Percentiles rank a stretch among this genome's conserved stretches.
Conservation (phyloP, 371 early-diverging fungal species). For the Mortierella sp. region DNA sequence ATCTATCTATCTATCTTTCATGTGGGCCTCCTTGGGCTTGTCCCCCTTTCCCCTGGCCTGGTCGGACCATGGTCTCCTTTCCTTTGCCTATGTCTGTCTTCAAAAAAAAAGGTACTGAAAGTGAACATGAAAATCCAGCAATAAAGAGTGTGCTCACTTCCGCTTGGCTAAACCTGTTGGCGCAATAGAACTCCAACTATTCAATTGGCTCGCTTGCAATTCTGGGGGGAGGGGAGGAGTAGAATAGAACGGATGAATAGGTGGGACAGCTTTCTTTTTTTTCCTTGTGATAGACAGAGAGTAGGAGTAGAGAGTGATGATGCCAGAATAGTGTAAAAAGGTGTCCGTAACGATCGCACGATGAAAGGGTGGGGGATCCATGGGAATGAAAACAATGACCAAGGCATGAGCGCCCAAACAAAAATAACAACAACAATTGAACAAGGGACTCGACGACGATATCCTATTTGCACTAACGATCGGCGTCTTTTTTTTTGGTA, state of each 20-base stretch:
- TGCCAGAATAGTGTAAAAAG: slow-evolving; percentile 2
- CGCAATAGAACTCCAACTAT: neutral
- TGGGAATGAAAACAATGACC: slow-evolving; percentile 8
- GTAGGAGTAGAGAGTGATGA: neutral
- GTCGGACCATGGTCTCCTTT: neutral
- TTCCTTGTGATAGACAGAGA: slow-evolving; percentile 2
- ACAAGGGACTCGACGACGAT: no score
- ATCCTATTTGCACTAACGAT: neutral
- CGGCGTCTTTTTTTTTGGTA: neutral
- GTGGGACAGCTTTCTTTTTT: neutral
- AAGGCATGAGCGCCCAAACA: slow-evolving; percentile 4
- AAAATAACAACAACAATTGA: neutral
- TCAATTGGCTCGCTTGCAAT: no score
- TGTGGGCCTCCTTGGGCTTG: neutral
- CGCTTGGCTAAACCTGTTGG: neutral
- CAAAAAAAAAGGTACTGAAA: no score
- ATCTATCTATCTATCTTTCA: neutral
- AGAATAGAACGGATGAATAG: neutral
- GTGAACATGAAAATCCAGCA: neutral
- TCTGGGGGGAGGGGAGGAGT: neutral
- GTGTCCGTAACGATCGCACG: neutral
- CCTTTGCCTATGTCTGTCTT: neutral
- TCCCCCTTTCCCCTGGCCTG: neutral
- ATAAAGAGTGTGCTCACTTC: neutral
- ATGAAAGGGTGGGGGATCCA: neutral